Percentiles rank a stretch among this genome's conserved stretches.
phyloP scores from a whole-genome alignment of 805 yeast species.

The Yarrowia porcina region DNA sequence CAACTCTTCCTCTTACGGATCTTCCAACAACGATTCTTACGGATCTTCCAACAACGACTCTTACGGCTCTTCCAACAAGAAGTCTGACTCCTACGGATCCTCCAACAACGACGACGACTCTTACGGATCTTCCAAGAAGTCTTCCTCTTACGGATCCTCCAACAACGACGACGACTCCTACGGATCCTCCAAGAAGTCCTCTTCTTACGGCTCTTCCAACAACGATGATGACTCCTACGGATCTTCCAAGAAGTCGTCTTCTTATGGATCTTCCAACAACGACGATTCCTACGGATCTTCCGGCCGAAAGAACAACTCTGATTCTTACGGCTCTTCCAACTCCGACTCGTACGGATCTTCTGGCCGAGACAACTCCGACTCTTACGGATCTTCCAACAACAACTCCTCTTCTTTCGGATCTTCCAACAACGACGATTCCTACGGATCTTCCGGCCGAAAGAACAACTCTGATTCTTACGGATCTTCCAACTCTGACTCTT shows the following conservation, averaged over 20 bases:
- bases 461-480: conserved; percentile 23
- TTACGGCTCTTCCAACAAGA: conserved; percentile 19
- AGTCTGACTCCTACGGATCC: conserved; percentile 22
- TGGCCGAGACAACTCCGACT: conserved; percentile 13
- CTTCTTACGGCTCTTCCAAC: conserved; percentile 2
- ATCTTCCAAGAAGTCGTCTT: conserved; percentile 1
- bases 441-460: conserved; percentile 15
- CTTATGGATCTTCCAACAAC: background rate
- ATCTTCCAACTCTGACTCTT: conserved; percentile 25
- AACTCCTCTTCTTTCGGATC: background rate
- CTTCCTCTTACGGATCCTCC: conserved; percentile 1
- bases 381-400: conserved; percentile 25
- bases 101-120: conserved; percentile 24
- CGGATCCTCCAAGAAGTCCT: conserved; percentile 11
- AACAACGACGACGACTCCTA: conserved; percentile 11
- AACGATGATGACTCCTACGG: conserved; percentile 19
- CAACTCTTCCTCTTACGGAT: background rate
- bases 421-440: conserved; percentile 14
- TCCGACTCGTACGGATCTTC: conserved; percentile 26
- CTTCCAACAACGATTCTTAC: background rate
- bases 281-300: conserved; percentile 20
- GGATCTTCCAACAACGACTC: conserved; percentile 1
- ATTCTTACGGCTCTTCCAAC: conserved; percentile 10
- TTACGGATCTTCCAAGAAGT: conserved; percentile 22
- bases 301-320: background rate